These are phyloP conservation scores for Calcarisporium arbuscula DNA, from an alignment of 2,329 filamentous ascomycete species.

Conservation along the genomic window DNA sequence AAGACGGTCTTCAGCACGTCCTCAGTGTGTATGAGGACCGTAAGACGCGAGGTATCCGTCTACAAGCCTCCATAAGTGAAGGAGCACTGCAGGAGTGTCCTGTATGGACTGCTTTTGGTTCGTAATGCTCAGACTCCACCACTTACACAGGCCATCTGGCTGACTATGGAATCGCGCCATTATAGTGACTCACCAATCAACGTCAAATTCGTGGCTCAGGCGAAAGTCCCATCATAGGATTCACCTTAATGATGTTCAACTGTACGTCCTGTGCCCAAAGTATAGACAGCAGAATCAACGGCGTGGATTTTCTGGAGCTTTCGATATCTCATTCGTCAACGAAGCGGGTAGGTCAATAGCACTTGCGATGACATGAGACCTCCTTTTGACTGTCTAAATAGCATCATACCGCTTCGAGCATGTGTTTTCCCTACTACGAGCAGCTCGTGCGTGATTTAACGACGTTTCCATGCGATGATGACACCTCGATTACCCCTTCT, in stretches of 20 bases:
- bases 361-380: not conserved
- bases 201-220: conserved; percentile 44
- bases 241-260: conserved; percentile 47
- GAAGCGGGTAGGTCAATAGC: conserved; percentile 27
- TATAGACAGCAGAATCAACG: conserved; percentile 49
- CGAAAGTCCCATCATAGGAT: conserved; percentile 40
- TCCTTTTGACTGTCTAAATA: conserved; percentile 4
- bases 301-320: conserved; percentile 38
- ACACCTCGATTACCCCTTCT: too few species aligned
- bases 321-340: conserved; percentile 44
- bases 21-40: conserved; percentile 48
- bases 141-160: too few species aligned
- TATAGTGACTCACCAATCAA: conserved; percentile 46
- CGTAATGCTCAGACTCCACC: conserved; percentile 13
- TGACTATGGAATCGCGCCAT: too few species aligned
- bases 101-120: conserved; percentile 60
- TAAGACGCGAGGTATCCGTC: conserved; percentile 40
- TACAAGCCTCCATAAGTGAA: conserved; percentile 51
- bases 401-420: too few species aligned
- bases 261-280: conserved; percentile 52
- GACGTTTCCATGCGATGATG: too few species aligned
- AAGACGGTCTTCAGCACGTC: conserved; percentile 47
- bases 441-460: too few species aligned
- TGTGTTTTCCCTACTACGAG: too few species aligned
- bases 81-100: conserved; percentile 49